Percentiles rank a stretch among this genome's conserved stretches.
phyloP scores from a whole-genome alignment of 1,284 basidiomycete species.

The Malassezia arunalokei region DNA sequence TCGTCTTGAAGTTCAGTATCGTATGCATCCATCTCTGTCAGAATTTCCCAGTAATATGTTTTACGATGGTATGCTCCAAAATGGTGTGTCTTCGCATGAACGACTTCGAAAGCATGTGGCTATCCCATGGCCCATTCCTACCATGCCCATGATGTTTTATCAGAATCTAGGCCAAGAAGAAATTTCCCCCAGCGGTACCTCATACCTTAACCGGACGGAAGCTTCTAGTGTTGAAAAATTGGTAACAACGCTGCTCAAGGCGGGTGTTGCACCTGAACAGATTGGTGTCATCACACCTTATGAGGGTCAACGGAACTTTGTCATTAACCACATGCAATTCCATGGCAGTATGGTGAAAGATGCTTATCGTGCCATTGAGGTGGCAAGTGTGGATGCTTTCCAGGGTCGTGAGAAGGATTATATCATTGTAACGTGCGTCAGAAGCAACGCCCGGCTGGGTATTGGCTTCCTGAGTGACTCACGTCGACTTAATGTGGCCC shows the following conservation, averaged over 20 bases:
- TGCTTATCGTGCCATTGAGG: constrained; percentile 96
- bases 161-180: constrained; percentile 98
- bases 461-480: constrained; percentile 99
- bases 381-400: constrained; percentile 97
- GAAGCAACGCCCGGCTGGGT: constrained; percentile 97
- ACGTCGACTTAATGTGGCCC: constrained; percentile 84
- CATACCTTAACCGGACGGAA: constrained; percentile 96
- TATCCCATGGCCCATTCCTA: constrained; percentile 96
- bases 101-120: constrained; percentile 91
- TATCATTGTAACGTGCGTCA: constrained; percentile 95
- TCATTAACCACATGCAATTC: constrained; percentile 99
- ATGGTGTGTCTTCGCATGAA: constrained; percentile 97
- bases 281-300: constrained; percentile 99
- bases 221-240: constrained; percentile 99
- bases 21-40: constrained; percentile 98
- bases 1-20: constrained; percentile 96
- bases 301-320: constrained; percentile 96
- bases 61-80: constrained; percentile 97
- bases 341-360: constrained; percentile 97
- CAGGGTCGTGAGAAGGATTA: constrained; percentile 99
- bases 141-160: constrained; percentile 99
- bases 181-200: constrained; percentile 94
- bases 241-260: constrained; percentile 98
- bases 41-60: constrained; percentile 99
- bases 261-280: constrained; percentile 83